Percentiles rank a stretch among this genome's conserved stretches.
phyloP scores from a whole-genome alignment of 345 rosid species.

The Sonneratia alba region DNA sequence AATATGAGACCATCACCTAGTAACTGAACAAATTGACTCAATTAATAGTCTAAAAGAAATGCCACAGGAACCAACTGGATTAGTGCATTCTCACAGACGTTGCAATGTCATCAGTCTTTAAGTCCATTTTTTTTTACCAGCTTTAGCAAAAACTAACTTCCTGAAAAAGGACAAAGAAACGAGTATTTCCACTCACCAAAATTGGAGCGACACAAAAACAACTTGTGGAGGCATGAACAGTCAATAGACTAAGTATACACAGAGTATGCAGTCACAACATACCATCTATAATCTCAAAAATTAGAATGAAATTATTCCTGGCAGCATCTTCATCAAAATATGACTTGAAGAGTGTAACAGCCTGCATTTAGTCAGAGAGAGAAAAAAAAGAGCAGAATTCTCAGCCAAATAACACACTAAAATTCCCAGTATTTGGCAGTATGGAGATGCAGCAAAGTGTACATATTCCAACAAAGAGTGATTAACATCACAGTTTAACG shows the following conservation, averaged over 20 bases:
- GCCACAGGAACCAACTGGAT: background rate
- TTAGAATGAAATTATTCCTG: conserved; percentile 85
- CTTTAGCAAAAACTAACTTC: background rate
- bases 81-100: too few species aligned
- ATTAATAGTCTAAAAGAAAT: background rate
- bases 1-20: background rate
- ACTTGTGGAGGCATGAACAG: background rate
- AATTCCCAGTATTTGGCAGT: background rate
- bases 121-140: background rate
- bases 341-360: conserved; percentile 90
- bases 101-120: background rate
- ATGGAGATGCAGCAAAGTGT: background rate
- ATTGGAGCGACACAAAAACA: background rate
- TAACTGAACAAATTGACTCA: background rate
- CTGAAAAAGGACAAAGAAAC: background rate
- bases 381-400: background rate
- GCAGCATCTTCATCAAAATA: conserved; percentile 99
- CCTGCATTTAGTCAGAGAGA: conserved; percentile 29
- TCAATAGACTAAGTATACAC: too few species aligned
- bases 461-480: background rate
- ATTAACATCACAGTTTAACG: background rate
- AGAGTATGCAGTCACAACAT: conserved; percentile 10
- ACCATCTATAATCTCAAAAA: conserved; percentile 96
- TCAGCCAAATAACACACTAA: conserved; percentile 1
- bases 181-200: background rate